Percentiles rank a stretch among this genome's conserved stretches.
Conservation (phyloP, 305 asterid genomes). For the Solanum hybrid region DNA sequence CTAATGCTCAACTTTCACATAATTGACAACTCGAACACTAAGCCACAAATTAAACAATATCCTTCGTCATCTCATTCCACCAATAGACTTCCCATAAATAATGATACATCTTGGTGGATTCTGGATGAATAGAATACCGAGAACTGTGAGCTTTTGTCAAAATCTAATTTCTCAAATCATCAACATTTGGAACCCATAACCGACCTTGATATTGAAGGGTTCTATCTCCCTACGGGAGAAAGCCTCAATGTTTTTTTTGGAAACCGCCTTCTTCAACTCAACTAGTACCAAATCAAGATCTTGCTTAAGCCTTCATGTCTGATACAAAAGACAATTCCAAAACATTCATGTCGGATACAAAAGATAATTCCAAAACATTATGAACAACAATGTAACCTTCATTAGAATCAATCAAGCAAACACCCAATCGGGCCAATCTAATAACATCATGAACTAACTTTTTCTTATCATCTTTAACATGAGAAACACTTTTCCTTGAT, state of each 20-base stretch:
- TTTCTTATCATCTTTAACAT: not conserved
- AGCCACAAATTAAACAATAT: not conserved
- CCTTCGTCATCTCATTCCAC: not conserved
- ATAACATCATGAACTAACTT: not conserved
- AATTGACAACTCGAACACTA: not conserved
- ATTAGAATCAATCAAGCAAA: not conserved
- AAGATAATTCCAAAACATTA: not conserved
- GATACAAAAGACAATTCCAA: not conserved
- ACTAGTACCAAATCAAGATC: not conserved
- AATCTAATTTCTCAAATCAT: not conserved
- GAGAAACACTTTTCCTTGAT: not conserved
- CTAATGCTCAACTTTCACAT: not conserved
- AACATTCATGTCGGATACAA: no score
- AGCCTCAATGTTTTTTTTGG: not conserved
- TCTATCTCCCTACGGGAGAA: not conserved
- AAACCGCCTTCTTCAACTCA: not conserved
- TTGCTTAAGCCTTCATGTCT: not conserved
- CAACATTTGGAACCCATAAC: not conserved
- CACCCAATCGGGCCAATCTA: not conserved
- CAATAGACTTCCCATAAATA: not conserved
- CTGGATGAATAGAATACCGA: not conserved
- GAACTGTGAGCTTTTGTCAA: not conserved
- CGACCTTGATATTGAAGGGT: not conserved
- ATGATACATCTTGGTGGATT: not conserved
- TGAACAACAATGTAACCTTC: not conserved